Evolutionary conservation across 2,329 filamentous ascomycete species (phyloP).

Genomic region (Tympanopsis confertula): DNA sequence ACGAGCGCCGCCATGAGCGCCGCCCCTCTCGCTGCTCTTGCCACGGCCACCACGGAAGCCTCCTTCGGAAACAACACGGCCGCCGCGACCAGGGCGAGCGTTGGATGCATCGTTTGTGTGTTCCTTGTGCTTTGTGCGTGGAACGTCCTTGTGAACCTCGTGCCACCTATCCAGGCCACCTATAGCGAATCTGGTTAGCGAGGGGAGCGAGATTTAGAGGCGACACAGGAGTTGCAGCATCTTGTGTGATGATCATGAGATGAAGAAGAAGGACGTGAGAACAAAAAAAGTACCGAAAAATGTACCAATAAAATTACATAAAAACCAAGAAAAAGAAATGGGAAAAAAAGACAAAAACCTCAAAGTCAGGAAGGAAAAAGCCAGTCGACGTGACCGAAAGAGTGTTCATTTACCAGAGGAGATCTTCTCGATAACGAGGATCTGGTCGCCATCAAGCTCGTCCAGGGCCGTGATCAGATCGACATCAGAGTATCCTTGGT

Average conservation of each 20-base stretch:
- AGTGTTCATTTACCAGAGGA: constrained; percentile 93
- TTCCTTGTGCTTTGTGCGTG: constrained; percentile 36
- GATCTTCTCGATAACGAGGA: constrained; percentile 77
- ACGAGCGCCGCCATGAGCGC: constrained; percentile 40
- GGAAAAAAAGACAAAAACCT: constrained; percentile 70
- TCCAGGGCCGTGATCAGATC: too few species aligned
- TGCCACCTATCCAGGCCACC: too few species aligned
- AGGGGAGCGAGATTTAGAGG: too few species aligned
- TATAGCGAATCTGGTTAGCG: too few species aligned
- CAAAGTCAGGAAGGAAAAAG: constrained; percentile 82
- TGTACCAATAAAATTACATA: too few species aligned
- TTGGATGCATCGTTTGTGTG: constrained; percentile 31
- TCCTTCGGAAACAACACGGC: constrained; percentile 32
- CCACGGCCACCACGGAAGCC: constrained; percentile 46
- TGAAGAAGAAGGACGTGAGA: too few species aligned
- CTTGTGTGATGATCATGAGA: too few species aligned
- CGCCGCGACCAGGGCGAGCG: constrained; percentile 42
- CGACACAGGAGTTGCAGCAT: too few species aligned
- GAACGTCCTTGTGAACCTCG: constrained; percentile 64
- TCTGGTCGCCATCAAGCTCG: constrained; percentile 64
- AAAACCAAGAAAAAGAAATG: too few species aligned
- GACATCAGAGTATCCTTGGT: too few species aligned
- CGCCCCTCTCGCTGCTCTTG: constrained; percentile 51
- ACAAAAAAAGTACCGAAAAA: too few species aligned
- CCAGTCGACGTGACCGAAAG: too few species aligned